Evolutionary conservation across 164 flowering plant species (phyloP), one percentile per base, ranked within the genome.

Genomic region (Protea cynaroides): DNA sequence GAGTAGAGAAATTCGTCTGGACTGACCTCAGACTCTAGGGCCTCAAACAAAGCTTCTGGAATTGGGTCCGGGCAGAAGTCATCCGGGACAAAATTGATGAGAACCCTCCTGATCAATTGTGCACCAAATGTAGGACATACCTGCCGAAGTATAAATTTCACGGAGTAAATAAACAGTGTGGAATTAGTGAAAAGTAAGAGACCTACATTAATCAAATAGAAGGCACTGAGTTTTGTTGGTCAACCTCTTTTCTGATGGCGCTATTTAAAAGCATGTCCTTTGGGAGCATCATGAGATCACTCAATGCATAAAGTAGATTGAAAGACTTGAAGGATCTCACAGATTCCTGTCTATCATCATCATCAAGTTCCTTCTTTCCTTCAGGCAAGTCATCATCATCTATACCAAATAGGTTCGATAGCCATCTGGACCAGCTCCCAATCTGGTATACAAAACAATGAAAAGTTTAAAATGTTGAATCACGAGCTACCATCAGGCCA

Each of bases 201-300:
- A 63, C 40, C 44, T 44, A 19, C 54, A 59, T 38, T 15, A 67
- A 64, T 25, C 50, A 52, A 58, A 59, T n/a, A 50, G 44, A 29
- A 18, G 24, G 40, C 58, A 29, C 38, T 59, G 52, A 63, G 10
- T 25, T 50, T 29, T 62, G 25, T 49, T 17, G 36, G 61, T 66
- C 69, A 53, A 94, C 98, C 90, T 94, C 98, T 80, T 80, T 85
- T 71, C 97, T 83, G 56, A 82, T 83, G 68, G 86, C 74, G 38
- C 46, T 68, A 68, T 86, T 90, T 22, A 80, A 73, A 61, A 94
- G 88, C 96, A 91, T 84, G 62, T 84, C 95, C 70, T 78, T 75
- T 53, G 98, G 98, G 65, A 91, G 90, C 98, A 89, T 94, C 90
- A 94, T 78, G 50, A 94, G 93, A 72, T 94, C 96, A 65, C 98